Percentiles rank a stretch among this genome's conserved stretches.
Conservation (phyloP, 352 stramenopile genomes). For the Phytophthora pseudosyringae region DNA sequence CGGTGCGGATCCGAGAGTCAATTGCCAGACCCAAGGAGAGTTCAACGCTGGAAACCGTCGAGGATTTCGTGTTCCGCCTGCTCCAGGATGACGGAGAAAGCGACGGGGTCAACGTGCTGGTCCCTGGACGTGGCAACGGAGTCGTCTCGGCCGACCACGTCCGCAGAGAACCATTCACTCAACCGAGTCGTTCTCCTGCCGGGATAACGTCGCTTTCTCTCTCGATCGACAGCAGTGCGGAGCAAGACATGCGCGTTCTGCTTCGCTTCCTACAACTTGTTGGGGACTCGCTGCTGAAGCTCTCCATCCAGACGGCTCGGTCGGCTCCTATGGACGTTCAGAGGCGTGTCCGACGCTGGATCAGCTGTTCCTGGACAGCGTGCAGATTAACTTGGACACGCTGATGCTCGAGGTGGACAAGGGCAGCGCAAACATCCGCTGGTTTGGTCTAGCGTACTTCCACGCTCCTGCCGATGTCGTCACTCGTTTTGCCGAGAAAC, state of each 20-base stretch:
- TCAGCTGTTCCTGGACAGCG: constrained; percentile 34
- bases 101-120: constrained; percentile 38
- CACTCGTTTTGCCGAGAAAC: constrained; percentile 30
- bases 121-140: constrained; percentile 41
- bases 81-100: constrained; percentile 30
- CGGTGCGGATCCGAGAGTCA: constrained; percentile 25
- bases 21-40: constrained; percentile 15
- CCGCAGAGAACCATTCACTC: background rate
- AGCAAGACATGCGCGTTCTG: constrained; percentile 11
- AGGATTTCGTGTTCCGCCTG: constrained; percentile 27
- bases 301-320: constrained; percentile 29
- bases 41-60: constrained; percentile 26
- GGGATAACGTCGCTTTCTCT: constrained; percentile 36
- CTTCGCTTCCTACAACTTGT: constrained; percentile 31
- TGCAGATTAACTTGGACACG: constrained; percentile 33
- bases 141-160: constrained; percentile 19
- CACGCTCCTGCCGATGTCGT: constrained; percentile 20
- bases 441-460: constrained; percentile 25
- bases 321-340: constrained; percentile 21
- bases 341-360: constrained; percentile 28
- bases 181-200: background rate
- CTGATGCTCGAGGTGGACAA: constrained; percentile 32
- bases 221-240: constrained; percentile 28
- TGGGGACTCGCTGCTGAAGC: constrained; percentile 19
- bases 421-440: constrained; percentile 17